Percentiles rank a stretch among this genome's conserved stretches.
Evolutionary conservation across 768 basidiomycete genomes (phyloP).

Genomic region (Multifurca ochricompacta): DNA sequence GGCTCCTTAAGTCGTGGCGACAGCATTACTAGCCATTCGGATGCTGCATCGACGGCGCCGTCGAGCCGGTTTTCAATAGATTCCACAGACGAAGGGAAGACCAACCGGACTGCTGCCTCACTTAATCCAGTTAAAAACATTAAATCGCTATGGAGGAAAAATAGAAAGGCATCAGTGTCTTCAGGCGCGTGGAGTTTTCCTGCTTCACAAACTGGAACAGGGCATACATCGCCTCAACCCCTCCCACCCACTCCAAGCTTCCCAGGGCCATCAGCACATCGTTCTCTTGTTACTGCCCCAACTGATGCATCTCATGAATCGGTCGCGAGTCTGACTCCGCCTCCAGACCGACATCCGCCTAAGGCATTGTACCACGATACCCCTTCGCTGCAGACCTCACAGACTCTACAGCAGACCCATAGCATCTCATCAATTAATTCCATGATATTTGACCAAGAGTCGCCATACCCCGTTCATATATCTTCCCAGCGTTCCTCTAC

Average conservation of each 20-base stretch:
- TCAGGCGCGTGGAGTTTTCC: conserved; percentile 27
- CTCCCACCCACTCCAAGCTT: conserved; percentile 8
- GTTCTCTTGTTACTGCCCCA: not conserved
- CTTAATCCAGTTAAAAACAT: conserved; percentile 69
- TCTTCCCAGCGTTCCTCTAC: conserved; percentile 22
- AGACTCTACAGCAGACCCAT: not conserved
- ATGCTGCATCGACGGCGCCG: conserved; percentile 21
- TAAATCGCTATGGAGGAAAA: conserved; percentile 74
- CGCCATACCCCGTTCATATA: conserved; percentile 46
- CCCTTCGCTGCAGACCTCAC: conserved; percentile 1
- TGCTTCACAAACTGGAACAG: conserved; percentile 1
- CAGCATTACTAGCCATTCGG: not conserved
- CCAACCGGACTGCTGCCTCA: conserved; percentile 34
- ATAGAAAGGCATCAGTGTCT: conserved; percentile 38
- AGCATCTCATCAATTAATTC: conserved; percentile 34
- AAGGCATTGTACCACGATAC: not conserved
- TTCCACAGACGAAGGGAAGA: conserved; percentile 41
- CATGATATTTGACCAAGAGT: conserved; percentile 67
- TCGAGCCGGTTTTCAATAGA: conserved; percentile 66
- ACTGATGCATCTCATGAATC: conserved; percentile 12
- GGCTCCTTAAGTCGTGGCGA: not conserved
- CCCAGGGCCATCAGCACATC: conserved; percentile 4
- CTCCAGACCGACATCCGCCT: not conserved
- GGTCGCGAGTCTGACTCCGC: conserved; percentile 5
- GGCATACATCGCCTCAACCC: not conserved